Conservation (phyloP, 1,284 basidiomycete species). For the Schizopora paradoxa region DNA sequence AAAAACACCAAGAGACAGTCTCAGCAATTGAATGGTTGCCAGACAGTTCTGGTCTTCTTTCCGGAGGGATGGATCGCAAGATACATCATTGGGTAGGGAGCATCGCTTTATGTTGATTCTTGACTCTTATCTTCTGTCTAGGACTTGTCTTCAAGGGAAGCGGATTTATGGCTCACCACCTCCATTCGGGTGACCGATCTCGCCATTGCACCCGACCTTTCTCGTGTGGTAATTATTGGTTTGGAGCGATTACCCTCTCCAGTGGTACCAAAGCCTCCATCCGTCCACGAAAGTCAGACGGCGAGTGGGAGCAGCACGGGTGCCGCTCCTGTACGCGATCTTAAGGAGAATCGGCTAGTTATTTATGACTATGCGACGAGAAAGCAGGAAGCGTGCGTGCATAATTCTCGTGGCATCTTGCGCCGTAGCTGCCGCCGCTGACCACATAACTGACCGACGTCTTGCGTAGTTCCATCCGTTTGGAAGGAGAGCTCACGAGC, state of each 20-base stretch:
- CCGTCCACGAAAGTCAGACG: slow-evolving; percentile 13
- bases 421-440: background rate
- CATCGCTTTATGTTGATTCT: slow-evolving; percentile 10
- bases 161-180: slow-evolving; percentile 65
- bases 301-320: slow-evolving; percentile 27
- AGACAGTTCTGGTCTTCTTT: slow-evolving; percentile 86
- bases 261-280: slow-evolving; percentile 27
- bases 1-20: slow-evolving; percentile 78
- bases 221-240: slow-evolving; percentile 79
- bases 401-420: slow-evolving; percentile 11
- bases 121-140: slow-evolving; percentile 11
- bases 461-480: slow-evolving; percentile 49
- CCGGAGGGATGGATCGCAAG: slow-evolving; percentile 83
- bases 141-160: slow-evolving; percentile 43
- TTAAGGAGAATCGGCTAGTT: slow-evolving; percentile 59
- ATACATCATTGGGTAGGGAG: slow-evolving; percentile 80
- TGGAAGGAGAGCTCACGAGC: slow-evolving; percentile 80
- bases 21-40: slow-evolving; percentile 86
- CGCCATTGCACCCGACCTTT: slow-evolving; percentile 81
- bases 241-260: slow-evolving; percentile 40
- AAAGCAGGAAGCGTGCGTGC: slow-evolving; percentile 55
- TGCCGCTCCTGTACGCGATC: slow-evolving; percentile 35
- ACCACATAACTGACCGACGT: background rate
- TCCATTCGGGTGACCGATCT: slow-evolving; percentile 87
- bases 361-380: slow-evolving; percentile 71